These are phyloP conservation scores for Strobilomyces dryophilus DNA, from an alignment of 768 basidiomycete genomes.

Conservation along the genomic window DNA sequence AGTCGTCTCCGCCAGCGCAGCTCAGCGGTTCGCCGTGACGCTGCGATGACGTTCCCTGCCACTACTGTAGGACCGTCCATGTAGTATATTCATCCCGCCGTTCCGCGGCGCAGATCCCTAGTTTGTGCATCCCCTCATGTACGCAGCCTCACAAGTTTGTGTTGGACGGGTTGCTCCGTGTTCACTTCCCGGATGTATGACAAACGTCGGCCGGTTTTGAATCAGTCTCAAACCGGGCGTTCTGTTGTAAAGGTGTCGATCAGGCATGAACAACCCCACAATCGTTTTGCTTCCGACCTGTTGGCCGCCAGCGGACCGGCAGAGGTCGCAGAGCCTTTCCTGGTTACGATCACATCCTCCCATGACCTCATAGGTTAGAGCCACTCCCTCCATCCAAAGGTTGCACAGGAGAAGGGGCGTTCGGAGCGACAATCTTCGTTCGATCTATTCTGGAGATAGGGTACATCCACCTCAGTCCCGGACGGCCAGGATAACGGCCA, in stretches of 20 bases:
- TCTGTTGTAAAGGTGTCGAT: constrained; percentile 1
- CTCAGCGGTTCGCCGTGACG: neutral
- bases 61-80: neutral
- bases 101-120: constrained; percentile 2
- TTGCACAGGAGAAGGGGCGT: constrained; percentile 37
- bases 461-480: constrained; percentile 25
- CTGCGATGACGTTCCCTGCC: neutral
- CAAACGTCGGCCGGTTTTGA: constrained; percentile 2
- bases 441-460: constrained; percentile 38
- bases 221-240: neutral
- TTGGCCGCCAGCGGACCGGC: constrained; percentile 32
- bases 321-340: constrained; percentile 8
- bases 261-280: constrained; percentile 20
- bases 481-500: neutral
- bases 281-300: constrained; percentile 33
- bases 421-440: constrained; percentile 30
- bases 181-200: neutral
- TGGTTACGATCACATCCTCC: neutral
- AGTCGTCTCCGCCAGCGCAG: constrained; percentile 3
- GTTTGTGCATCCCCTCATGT: constrained; percentile 4
- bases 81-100: neutral
- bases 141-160: constrained; percentile 3
- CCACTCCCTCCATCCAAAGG: constrained; percentile 36
- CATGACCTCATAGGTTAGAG: constrained; percentile 6
- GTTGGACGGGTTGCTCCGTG: neutral